A percentile compares a stretch with the other conserved stretches of the same genome.
Evolutionary conservation across 257 asterid species (phyloP).

Genomic region (Lycium ferocissimum): DNA sequence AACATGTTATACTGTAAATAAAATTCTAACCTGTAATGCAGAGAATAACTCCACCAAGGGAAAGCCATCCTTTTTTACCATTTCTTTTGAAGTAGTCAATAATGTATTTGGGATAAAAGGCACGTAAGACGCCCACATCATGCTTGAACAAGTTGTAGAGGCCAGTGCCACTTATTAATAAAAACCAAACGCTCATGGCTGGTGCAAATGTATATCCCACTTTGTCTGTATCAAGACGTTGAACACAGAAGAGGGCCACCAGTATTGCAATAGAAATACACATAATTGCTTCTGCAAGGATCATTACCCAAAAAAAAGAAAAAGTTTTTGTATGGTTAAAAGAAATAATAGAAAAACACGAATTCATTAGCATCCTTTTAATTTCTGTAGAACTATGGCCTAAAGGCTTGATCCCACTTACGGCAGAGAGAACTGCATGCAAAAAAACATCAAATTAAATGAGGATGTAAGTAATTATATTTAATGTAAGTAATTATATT

Average conservation of each 20-base stretch:
- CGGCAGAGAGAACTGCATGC: slow-evolving; percentile 66
- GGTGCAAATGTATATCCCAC: slow-evolving; percentile 72
- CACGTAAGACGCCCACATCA: slow-evolving; percentile 52
- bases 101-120: slow-evolving; percentile 59
- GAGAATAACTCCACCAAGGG: slow-evolving; percentile 66
- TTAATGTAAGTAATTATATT: no score
- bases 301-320: no score
- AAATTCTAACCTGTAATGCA: slow-evolving; percentile 48
- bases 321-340: background rate
- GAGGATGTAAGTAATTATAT: no score
- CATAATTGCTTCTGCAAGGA: slow-evolving; percentile 46
- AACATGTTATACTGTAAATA: background rate
- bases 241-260: no score
- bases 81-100: slow-evolving; percentile 52
- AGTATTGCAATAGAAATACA: slow-evolving; percentile 51
- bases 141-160: slow-evolving; percentile 56
- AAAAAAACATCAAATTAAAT: background rate
- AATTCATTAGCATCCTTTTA: background rate
- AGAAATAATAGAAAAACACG: background rate
- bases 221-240: slow-evolving; percentile 66
- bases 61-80: slow-evolving; percentile 57
- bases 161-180: slow-evolving; percentile 49
- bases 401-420: slow-evolving; percentile 58
- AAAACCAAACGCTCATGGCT: slow-evolving; percentile 60
- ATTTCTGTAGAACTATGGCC: background rate